Evolutionary conservation across 2,329 filamentous ascomycete species (phyloP).

Genomic region (Thermoascus crustaceus): DNA sequence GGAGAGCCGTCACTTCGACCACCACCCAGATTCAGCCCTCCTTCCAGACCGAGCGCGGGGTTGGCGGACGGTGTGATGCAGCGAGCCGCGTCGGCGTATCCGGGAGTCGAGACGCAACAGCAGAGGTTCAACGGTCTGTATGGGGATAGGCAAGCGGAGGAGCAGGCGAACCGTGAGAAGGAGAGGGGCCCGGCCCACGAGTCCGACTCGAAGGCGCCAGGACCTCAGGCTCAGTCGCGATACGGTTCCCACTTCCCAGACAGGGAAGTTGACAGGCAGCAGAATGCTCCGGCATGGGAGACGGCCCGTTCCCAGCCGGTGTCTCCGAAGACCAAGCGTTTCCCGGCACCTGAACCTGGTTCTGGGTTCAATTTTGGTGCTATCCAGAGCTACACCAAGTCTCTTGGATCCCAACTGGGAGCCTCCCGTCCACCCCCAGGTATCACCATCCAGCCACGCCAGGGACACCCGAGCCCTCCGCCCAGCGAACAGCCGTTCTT

Average conservation of each 20-base stretch:
- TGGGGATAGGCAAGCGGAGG: conserved; percentile 28
- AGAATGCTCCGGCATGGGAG: conserved; percentile 26
- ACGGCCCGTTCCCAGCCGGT: conserved; percentile 28
- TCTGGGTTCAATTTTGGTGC: conserved; percentile 32
- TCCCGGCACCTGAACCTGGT: conserved; percentile 21
- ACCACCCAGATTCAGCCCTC: conserved; percentile 28
- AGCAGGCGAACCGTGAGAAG: conserved; percentile 27
- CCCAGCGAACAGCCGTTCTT: conserved; percentile 27
- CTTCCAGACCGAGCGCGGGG: conserved; percentile 20
- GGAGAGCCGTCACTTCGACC: conserved; percentile 25
- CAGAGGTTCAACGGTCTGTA: conserved; percentile 25
- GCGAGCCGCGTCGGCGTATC: conserved; percentile 22
- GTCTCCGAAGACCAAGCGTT: conserved; percentile 32
- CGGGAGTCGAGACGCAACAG: conserved; percentile 23
- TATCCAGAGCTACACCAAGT: conserved; percentile 35
- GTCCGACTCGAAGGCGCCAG: conserved; percentile 19
- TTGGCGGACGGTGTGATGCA: conserved; percentile 17
- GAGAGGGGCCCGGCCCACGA: conserved; percentile 23
- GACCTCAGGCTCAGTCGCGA: conserved; percentile 16
- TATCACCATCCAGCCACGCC: conserved; percentile 26
- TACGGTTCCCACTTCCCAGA: conserved; percentile 27
- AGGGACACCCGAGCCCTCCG: conserved; percentile 24
- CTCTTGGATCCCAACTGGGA: conserved; percentile 31
- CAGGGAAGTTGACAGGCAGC: conserved; percentile 24
- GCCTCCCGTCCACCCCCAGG: conserved; percentile 23